Base-by-base conservation (phyloP, 2,329 filamentous ascomycete genomes). In the Diaporthe citriasiana region DNA sequence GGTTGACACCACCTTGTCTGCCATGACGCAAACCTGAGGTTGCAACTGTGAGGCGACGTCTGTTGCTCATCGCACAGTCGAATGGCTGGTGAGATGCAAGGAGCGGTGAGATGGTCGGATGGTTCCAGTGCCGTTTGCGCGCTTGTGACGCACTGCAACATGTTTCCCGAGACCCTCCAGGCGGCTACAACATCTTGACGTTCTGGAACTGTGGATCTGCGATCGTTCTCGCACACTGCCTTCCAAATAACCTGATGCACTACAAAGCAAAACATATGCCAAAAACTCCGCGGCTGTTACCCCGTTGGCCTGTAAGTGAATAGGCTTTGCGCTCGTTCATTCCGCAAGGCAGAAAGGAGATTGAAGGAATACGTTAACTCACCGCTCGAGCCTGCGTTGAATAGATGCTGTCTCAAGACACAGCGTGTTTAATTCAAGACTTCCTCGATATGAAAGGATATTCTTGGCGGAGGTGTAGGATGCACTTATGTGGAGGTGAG, bases 131-230 rank as follows among this genome's bases (percentile, higher is more conserved):
- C 63, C 63, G 45, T 27, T 51, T 40, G 22, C n/a, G 42, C 63
- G 63, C 63, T 66, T 66, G 40, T 51, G 63, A 33, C 30, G 63
- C 63, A 66, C 63, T 66, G 45, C 63, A 51, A 66, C 63, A 50
- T 38, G 22, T 66, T 40, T 66, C 30, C 63, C 63, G 45, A 35
- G 63, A 51, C 63, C n/a, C 22, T 51, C 9, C 22, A 13, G 13
- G 33, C 63, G n/a, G 22, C 63, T 51, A 51, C 33, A 8, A 66
- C 45, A 15, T 12, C 8, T 6, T 17, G 9, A 25, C 13, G 33
- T 45, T 66, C 45, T 66, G 33, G 63, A 66, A 35, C 30, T 12
- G 3, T 5, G 27, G 45, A 66, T 66, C 45, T 66, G 33, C 63
- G 47, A 27, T 38, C 27, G 1, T 19, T 25, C 33, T 12, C 45